These are phyloP conservation scores for Raphanus raphanistrum DNA, from an alignment of 345 rosid genomes.

Conservation along the genomic window DNA sequence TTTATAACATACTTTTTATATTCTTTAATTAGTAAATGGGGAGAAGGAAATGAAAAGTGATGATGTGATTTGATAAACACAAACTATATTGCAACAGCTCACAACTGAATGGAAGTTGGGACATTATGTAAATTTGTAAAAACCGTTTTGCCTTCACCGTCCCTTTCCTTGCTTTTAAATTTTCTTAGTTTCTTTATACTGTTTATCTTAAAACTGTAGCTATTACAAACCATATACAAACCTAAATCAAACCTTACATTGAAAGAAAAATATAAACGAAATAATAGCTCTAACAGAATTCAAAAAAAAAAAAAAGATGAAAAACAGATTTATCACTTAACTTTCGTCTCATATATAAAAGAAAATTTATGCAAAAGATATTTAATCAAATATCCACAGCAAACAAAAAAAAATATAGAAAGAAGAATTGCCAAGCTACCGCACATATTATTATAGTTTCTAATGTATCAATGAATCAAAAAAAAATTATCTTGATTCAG, in stretches of 20 bases:
- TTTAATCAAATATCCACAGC: neutral
- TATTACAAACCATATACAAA: neutral
- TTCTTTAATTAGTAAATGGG: neutral
- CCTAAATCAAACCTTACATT: neutral
- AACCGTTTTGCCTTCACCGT: neutral
- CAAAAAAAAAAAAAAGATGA: neutral
- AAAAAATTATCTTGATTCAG: neutral
- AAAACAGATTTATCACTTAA: neutral
- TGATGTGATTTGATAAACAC: slow-evolving; percentile 26
- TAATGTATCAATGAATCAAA: neutral
- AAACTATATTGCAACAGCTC: slow-evolving; percentile 12
- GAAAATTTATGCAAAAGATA: neutral
- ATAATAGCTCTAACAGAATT: neutral
- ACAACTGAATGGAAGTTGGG: neutral
- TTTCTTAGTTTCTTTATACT: neutral
- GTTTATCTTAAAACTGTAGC: neutral
- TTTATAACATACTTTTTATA: neutral
- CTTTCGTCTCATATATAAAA: neutral
- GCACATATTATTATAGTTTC: neutral
- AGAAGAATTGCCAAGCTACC: neutral
- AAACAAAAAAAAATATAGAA: neutral
- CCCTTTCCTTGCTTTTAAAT: neutral
- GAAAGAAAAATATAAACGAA: neutral
- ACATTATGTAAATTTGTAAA: neutral
- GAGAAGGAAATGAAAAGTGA: slow-evolving; percentile 27